Base-by-base conservation (phyloP, 2,329 filamentous ascomycete species). In the Graphilbum fragrans region DNA sequence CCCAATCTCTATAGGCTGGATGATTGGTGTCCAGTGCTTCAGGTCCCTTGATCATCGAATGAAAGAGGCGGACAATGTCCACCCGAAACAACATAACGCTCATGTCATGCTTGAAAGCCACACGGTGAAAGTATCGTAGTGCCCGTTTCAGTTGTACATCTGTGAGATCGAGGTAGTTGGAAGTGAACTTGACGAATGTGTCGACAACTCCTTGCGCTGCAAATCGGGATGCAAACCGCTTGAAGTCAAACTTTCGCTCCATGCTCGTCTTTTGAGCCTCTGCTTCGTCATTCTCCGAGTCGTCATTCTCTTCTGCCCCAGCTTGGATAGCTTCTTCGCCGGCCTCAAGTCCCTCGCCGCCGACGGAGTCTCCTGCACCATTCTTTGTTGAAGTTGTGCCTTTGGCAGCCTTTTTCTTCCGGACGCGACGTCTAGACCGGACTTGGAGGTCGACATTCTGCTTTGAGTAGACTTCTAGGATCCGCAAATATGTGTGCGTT, bases 161-260 rank as follows among this genome's bases (percentile, higher is more conserved):
- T 40, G 78, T 74, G 11, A 98, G 70, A 49, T 98, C 92, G 33
- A 69, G 72, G 61, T 94, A 95, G 61, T 79, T 90, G 37, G 71
- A 74, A 1, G 80, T 77, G 48, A 95, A 87, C 3, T 76, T 69
- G 23, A 94, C 71, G 55, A 94, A 98, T 0, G 90, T 93, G 57
- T 96, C 81, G 36, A 98, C 77, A 20, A 87, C 88, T 41, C 74
- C 77, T 57, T 96, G 88, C 0, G 80, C 82, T 37, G 83, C 74
- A 53, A 96, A 96, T 41, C 83, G 82, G 23, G 74, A 70, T 11
- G 83, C 70, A 56, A 95, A 96, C 3, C 82, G 77, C 44, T 74
- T 77, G 56, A 98, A 98, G 61, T 96, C 86, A 57, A 98, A 98
- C 52, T 90, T 94, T 40, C 92, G 79, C 58, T 98, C 92, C 34